Base-by-base conservation (phyloP, 495 filamentous ascomycete genomes). In the Penicillium argentinense region DNA sequence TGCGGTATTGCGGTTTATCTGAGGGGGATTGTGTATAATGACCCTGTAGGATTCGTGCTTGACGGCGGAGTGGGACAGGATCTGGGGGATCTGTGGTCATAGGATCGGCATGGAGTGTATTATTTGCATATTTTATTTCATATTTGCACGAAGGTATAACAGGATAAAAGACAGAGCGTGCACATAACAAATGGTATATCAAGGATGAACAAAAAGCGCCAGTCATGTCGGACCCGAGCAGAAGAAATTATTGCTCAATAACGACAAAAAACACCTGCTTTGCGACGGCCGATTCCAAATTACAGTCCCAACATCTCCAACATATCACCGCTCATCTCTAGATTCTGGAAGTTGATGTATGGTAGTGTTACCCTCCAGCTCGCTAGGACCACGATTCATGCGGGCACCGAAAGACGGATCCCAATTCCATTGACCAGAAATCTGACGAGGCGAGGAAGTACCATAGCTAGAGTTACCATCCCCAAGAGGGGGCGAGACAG, bases 371-470 rank as follows among this genome's bases (percentile, higher is more conserved):
- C 48, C 65, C 9, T 68, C 67, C 48, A 70, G 18, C 48, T 70
- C 67, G 3, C 51, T 60, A 2, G 67, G 66, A 0, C 16, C 51
- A 7, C 27, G 19, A 14, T 26, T 19, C 13, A 14, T 39, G 12
- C 36, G 38, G 9, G 41, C 8, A 33, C 45, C 47, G n/a, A 44
- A 49, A 19, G 42, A 25, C 17, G 38, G 16, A 48, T 63, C 64
- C 66, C 61, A 69, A 13, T 48, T 60, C 59, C 60, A 66, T 17
- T 54, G 51, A 2, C 51, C 53, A 41, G 46, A 42, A 9, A 18
- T 16, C 5, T 49, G 47, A 17, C 39, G 54, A 9, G 38, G 24
- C 1, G 44, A 30, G 0, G 40, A 23, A 12, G 34, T 30, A 4
- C 30, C 44, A 27, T 33, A 21, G 4, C 27, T 33, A 19, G 45